Percentiles rank a stretch among this genome's conserved stretches.
phyloP scores from a whole-genome alignment of 2,329 filamentous ascomycete species.

The Laburnicola sp. region DNA sequence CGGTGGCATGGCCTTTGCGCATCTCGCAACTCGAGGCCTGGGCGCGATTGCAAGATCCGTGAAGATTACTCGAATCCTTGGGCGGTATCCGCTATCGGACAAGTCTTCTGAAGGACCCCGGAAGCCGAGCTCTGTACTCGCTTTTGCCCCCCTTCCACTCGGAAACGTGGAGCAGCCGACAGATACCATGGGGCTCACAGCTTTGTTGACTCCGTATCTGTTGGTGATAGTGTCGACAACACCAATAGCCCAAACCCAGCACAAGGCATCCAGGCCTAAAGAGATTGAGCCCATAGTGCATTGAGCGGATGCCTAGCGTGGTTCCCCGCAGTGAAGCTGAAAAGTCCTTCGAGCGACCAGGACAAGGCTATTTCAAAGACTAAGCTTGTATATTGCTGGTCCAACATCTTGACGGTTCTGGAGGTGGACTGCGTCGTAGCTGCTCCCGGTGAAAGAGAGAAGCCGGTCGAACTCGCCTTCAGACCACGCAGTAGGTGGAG shows the following conservation, averaged over 20 bases:
- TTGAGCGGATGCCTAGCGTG: constrained; percentile 94
- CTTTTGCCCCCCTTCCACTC: constrained; percentile 84
- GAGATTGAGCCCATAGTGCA: constrained; percentile 84
- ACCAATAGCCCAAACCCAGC: constrained; percentile 91
- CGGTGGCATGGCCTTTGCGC: constrained; percentile 96
- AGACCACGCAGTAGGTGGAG: constrained; percentile 84
- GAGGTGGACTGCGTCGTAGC: constrained; percentile 73
- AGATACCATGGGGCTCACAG: constrained; percentile 85
- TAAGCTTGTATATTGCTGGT: constrained; percentile 98
- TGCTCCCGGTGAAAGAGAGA: constrained; percentile 68
- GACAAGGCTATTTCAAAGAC: constrained; percentile 73
- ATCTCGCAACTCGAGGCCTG: constrained; percentile 87
- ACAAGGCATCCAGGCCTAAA: constrained; percentile 89
- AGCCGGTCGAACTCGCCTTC: constrained; percentile 78
- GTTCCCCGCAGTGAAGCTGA: constrained; percentile 95
- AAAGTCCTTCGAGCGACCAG: constrained; percentile 68
- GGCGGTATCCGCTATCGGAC: constrained; percentile 78
- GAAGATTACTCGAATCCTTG: constrained; percentile 86
- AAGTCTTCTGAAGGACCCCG: constrained; percentile 66
- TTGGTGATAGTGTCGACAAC: constrained; percentile 97
- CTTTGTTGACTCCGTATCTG: constrained; percentile 92
- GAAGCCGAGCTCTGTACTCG: constrained; percentile 93
- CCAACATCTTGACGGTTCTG: constrained; percentile 90
- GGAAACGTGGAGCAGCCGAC: constrained; percentile 92
- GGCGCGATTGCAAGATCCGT: constrained; percentile 83